These are phyloP conservation scores for Boletellus sp. DNA, from an alignment of 768 basidiomycete genomes.

Conservation along the genomic window DNA sequence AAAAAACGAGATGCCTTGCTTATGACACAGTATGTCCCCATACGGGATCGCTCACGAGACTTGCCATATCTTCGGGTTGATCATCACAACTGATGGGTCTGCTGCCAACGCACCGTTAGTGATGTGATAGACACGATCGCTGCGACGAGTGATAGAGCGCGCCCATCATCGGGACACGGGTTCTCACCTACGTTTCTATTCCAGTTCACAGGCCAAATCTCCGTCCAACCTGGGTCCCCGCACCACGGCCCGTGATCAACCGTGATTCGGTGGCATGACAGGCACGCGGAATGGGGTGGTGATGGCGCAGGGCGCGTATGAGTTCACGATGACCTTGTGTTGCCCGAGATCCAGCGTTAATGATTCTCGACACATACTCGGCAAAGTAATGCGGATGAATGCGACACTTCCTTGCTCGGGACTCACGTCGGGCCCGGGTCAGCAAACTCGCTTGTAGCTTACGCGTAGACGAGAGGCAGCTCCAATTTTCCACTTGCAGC, in stretches of 20 bases:
- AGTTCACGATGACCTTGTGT: slow-evolving; percentile 37
- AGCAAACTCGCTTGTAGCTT: slow-evolving; percentile 40
- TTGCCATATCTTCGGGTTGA: slow-evolving; percentile 34
- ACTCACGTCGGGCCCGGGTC: slow-evolving; percentile 41
- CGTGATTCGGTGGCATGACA: background rate
- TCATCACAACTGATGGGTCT: slow-evolving; percentile 15
- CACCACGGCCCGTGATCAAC: background rate
- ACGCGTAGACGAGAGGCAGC: slow-evolving; percentile 7
- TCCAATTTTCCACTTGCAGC: too few relatives aligned
- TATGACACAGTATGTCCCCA: slow-evolving; percentile 26
- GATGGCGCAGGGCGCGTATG: slow-evolving; percentile 37
- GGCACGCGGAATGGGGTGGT: slow-evolving; percentile 30
- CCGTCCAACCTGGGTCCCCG: background rate
- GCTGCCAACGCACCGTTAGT: too few relatives aligned
- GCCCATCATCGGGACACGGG: background rate
- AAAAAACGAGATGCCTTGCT: background rate
- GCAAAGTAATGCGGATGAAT: background rate
- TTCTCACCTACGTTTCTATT: background rate
- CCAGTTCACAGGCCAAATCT: slow-evolving; percentile 1
- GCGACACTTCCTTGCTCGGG: slow-evolving; percentile 25
- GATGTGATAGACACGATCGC: too few relatives aligned
- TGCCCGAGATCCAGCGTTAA: slow-evolving; percentile 30
- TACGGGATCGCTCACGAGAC: slow-evolving; percentile 35
- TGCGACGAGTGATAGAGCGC: background rate
- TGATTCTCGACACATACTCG: background rate